These are phyloP conservation scores for Fusarium keratoplasticum DNA, from an alignment of 2,329 filamentous ascomycete species.

Conservation along the genomic window DNA sequence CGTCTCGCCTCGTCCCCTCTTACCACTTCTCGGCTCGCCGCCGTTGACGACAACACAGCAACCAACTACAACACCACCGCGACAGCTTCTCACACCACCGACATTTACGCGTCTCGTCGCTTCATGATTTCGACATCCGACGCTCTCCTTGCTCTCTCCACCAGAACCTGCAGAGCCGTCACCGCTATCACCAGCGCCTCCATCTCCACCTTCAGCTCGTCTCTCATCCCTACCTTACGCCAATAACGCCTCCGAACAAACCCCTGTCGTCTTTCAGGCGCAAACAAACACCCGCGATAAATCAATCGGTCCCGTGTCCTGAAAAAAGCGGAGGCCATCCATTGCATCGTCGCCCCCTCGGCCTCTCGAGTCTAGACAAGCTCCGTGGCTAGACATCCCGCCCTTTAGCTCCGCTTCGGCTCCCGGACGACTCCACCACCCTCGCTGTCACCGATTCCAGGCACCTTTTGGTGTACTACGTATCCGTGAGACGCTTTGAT, in stretches of 20 bases:
- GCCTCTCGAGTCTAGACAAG: slow-evolving; percentile 26
- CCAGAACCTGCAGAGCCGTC: slow-evolving; percentile 17
- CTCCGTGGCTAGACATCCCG: slow-evolving; percentile 31
- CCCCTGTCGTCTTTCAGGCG: slow-evolving; percentile 28
- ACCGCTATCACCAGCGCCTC: slow-evolving; percentile 18
- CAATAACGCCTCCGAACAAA: slow-evolving; percentile 3
- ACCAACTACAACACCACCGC: background rate
- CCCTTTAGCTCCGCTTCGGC: slow-evolving; percentile 20
- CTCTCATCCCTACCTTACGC: slow-evolving; percentile 9
- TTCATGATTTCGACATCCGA: slow-evolving; percentile 28
- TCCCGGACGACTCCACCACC: slow-evolving; percentile 18
- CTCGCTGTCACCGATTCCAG: slow-evolving; percentile 22
- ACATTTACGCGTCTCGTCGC: slow-evolving; percentile 3
- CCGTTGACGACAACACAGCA: slow-evolving; percentile 22
- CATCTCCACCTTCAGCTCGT: slow-evolving; percentile 3
- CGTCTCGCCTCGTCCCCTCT: background rate
- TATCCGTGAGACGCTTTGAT: background rate
- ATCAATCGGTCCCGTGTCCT: slow-evolving; percentile 31
- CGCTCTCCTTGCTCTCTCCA: background rate
- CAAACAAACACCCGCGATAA: slow-evolving; percentile 30
- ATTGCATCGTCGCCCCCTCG: slow-evolving; percentile 10
- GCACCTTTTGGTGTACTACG: slow-evolving; percentile 7
- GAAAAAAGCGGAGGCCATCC: slow-evolving; percentile 33
- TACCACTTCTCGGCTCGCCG: background rate
- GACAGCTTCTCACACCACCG: slow-evolving; percentile 3